phyloP scores from a whole-genome alignment of 108 stramenopile species.

The Nitzschia palea region DNA sequence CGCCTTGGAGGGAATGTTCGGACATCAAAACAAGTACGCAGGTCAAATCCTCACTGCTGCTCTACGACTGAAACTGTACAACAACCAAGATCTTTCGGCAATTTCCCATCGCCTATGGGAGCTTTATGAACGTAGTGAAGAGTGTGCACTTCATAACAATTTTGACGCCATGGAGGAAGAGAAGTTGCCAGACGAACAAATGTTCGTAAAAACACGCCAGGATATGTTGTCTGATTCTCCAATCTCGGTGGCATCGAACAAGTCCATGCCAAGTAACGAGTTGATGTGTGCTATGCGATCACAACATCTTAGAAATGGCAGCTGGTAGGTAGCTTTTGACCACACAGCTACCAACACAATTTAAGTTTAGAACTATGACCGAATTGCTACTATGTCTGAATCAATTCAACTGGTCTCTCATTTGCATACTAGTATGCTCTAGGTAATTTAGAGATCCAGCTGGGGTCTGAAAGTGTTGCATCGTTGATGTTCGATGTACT shows the following conservation, averaged over 20 bases:
- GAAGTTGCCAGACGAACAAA: slow-evolving; percentile 13
- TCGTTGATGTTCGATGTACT: too few species aligned
- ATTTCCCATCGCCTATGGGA: slow-evolving; percentile 57
- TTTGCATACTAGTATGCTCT: too few species aligned
- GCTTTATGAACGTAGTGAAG: slow-evolving; percentile 67
- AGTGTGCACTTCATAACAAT: slow-evolving; percentile 55
- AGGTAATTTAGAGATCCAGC: too few species aligned
- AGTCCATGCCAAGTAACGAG: slow-evolving; percentile 28
- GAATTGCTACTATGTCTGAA: too few species aligned
- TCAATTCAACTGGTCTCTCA: too few species aligned
- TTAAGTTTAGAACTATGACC: too few species aligned
- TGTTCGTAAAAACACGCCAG: slow-evolving; percentile 12
- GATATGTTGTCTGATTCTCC: slow-evolving; percentile 20
- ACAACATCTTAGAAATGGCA: slow-evolving; percentile 23
- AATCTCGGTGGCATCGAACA: slow-evolving; percentile 20
- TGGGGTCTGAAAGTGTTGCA: too few species aligned
- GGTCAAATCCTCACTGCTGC: slow-evolving; percentile 27
- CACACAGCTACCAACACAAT: too few species aligned
- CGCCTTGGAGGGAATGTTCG: slow-evolving; percentile 73
- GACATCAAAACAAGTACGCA: slow-evolving; percentile 30
- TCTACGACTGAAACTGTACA: slow-evolving; percentile 15
- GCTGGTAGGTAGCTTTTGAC: slow-evolving; percentile 32
- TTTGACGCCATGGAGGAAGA: slow-evolving; percentile 37
- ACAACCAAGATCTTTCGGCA: slow-evolving; percentile 34
- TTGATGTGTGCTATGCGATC: slow-evolving; percentile 31